Evolutionary conservation across 441 rosid species (phyloP).

Genomic region (Breynia disticha): DNA sequence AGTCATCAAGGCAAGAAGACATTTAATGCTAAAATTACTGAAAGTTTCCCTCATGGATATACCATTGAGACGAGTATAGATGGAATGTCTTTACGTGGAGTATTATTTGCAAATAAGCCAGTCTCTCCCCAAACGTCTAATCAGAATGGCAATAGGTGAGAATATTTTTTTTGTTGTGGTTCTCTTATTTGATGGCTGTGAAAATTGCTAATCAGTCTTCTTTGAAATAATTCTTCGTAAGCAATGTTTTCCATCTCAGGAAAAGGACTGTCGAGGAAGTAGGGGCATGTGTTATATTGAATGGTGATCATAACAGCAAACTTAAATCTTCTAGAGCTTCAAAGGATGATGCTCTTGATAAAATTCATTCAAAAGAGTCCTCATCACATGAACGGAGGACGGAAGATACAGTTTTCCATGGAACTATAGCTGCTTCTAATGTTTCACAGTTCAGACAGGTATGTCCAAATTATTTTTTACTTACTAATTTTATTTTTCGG

Average conservation of each 20-base stretch:
- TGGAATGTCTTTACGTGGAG: constrained; percentile 81
- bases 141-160: constrained; percentile 51
- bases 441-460: constrained; percentile 14
- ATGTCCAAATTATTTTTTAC: not conserved
- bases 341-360: constrained; percentile 26
- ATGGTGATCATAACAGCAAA: constrained; percentile 43
- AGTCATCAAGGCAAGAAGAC: constrained; percentile 54
- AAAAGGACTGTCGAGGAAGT: constrained; percentile 50
- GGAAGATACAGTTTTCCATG: constrained; percentile 25
- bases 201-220: constrained; percentile 1
- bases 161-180: constrained; percentile 7
- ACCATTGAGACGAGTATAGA: constrained; percentile 78
- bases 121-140: constrained; percentile 23
- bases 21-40: constrained; percentile 80
- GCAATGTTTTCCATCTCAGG: constrained; percentile 29
- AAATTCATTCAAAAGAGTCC: constrained; percentile 26
- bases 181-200: not conserved
- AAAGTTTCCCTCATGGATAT: constrained; percentile 65
- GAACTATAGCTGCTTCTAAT: not conserved
- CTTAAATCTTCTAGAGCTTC: constrained; percentile 29
- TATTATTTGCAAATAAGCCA: constrained; percentile 68
- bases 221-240: constrained; percentile 13
- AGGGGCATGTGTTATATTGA: constrained; percentile 20
- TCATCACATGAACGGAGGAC: constrained; percentile 22
- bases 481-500: constrained; percentile 2